These are phyloP conservation scores for Canavalia ensiformis DNA, from an alignment of 306 rosid species.

Conservation along the genomic window DNA sequence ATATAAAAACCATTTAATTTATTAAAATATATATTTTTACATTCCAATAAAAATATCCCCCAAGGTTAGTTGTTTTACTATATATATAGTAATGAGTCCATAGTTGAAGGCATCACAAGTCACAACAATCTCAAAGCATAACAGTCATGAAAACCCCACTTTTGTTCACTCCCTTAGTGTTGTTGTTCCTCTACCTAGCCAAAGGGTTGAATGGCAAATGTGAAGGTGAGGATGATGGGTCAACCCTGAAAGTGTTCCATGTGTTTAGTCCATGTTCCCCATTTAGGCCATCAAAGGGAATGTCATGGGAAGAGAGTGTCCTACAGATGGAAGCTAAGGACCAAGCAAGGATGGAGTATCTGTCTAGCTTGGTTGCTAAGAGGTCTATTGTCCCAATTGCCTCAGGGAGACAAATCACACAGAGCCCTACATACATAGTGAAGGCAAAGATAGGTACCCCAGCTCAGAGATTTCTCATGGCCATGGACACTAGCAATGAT, in stretches of 20 bases:
- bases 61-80: conserved; percentile 6
- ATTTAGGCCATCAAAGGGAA: conserved; percentile 62
- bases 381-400: conserved; percentile 82
- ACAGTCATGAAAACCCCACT: conserved; percentile 58
- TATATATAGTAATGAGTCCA: conserved; percentile 44
- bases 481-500: conserved; percentile 89
- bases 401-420: conserved; percentile 80
- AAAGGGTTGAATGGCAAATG: conserved; percentile 60
- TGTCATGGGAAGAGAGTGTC: conserved; percentile 85
- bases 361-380: conserved; percentile 63
- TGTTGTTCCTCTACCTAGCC: conserved; percentile 47
- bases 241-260: conserved; percentile 79
- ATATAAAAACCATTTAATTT: neutral
- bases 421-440: conserved; percentile 85
- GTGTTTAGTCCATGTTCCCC: conserved; percentile 80
- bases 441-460: conserved; percentile 82
- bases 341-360: conserved; percentile 66
- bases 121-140: neutral
- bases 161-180: conserved; percentile 3
- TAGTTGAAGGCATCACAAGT: conserved; percentile 29
- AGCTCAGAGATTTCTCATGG: conserved; percentile 78
- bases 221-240: conserved; percentile 55
- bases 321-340: conserved; percentile 68
- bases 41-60: neutral
- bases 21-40: no score